Evolutionary conservation across 2,329 filamentous ascomycete species (phyloP).

Genomic region (Sporothrix dimorphospora): DNA sequence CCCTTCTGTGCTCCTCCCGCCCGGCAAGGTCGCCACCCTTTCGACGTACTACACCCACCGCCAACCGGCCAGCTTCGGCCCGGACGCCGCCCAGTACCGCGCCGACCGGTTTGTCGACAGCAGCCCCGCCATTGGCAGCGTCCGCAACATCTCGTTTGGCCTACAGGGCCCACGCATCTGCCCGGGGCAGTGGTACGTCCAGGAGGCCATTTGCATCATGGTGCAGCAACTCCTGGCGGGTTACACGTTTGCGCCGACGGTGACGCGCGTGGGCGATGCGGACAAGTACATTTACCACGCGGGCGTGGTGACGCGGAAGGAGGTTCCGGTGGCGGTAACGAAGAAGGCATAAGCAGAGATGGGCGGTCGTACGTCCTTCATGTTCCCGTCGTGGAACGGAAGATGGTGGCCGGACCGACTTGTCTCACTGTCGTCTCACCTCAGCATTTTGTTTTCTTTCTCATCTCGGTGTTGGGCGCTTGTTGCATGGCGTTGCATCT

Average conservation of each 20-base stretch:
- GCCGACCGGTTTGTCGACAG: slow-evolving; percentile 26
- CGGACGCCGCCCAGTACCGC: slow-evolving; percentile 26
- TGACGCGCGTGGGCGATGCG: slow-evolving; percentile 4
- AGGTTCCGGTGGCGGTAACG: slow-evolving; percentile 20
- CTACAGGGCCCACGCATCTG: slow-evolving; percentile 28
- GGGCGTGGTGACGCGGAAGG: slow-evolving; percentile 26
- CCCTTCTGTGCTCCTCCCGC: slow-evolving; percentile 10
- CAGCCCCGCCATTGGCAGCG: slow-evolving; percentile 21
- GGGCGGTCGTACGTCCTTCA: not conserved
- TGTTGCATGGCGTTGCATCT: not conserved
- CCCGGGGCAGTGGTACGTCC: slow-evolving; percentile 27
- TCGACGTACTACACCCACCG: slow-evolving; percentile 26
- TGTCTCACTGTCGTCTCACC: not conserved
- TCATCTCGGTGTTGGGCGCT: not conserved
- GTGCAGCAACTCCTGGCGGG: slow-evolving; percentile 20
- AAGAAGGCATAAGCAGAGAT: not conserved
- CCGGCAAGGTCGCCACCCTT: slow-evolving; percentile 26
- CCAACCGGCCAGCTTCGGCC: slow-evolving; percentile 10
- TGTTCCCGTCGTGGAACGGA: not conserved
- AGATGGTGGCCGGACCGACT: not conserved
- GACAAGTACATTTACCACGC: slow-evolving; percentile 29
- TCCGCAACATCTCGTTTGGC: slow-evolving; percentile 27
- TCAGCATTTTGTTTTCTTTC: not conserved
- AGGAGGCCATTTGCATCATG: slow-evolving; percentile 30
- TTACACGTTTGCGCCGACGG: slow-evolving; percentile 22